Evolutionary conservation across 352 stramenopile species (phyloP), one percentile per base, ranked within the genome.

Genomic region (Phytophthora boehmeriae): DNA sequence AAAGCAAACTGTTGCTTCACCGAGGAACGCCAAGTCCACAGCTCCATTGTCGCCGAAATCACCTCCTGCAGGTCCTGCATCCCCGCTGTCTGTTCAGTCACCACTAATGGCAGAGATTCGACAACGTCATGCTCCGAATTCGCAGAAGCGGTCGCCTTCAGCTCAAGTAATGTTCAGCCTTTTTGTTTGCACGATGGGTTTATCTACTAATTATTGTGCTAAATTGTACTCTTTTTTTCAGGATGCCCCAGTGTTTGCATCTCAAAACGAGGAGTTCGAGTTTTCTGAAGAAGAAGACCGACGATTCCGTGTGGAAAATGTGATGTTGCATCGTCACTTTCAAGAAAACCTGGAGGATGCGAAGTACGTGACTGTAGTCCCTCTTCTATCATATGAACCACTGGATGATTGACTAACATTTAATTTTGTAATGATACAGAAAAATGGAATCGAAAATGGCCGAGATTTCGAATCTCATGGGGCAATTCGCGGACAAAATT

Each of bases 371-470:
- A 13, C 8, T 14, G 32, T 30, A 2, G 4, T 36, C 2, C 34
- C 6, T 46, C n/a, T 41, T 35, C 16, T 28, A 39, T n/a, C 16
- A 0, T 19, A n/a, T 11, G 42, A 14, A 9, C 54, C 8, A 25
- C n/a, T n/a, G n/a, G n/a, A 16, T 42, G 28, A 4, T 25, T 43
- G 27, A 44, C 16, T 58, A 45, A 53, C 13, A n/a, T n/a, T n/a
- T n/a, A n/a, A n/a, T n/a, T n/a, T n/a, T 30, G 25, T 30, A 6
- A 30, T 30, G 6, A 30, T 30, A 27, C 47, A 95, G 86, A 43
- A 80, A 83, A 73, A 90, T 96, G 74, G 87, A 96, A 66, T 80
- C 78, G 9, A 92, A 92, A 57, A 93, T 96, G 81, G 67, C 82
- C 11, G 87, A 90, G 48, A 94, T 96, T 55, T 93, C 84, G 8